phyloP scores from a whole-genome alignment of 257 asterid species.

The Fraxinus anomala region DNA sequence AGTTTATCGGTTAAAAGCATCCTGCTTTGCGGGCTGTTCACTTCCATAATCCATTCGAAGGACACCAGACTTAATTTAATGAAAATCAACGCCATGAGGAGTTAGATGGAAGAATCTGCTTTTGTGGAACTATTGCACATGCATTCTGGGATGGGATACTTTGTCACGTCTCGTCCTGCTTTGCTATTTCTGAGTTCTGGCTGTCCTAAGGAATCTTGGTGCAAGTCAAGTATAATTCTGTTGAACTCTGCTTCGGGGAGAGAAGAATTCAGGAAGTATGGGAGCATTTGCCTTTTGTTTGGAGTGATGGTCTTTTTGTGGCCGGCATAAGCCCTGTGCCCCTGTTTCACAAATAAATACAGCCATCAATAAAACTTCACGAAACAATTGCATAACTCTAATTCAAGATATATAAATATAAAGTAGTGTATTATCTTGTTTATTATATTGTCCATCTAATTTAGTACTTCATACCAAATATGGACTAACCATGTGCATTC shows the following conservation, averaged over 20 bases:
- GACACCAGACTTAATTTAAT: neutral
- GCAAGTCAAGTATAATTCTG: constrained; percentile 58
- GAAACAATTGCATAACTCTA: too few relatives aligned
- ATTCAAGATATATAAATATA: too few relatives aligned
- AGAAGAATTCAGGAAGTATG: constrained; percentile 66
- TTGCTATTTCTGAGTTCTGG: constrained; percentile 67
- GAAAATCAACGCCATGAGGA: neutral
- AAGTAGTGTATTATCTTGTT: neutral
- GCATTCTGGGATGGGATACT: constrained; percentile 85
- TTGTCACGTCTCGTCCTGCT: constrained; percentile 75
- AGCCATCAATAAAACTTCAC: neutral
- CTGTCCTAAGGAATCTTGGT: constrained; percentile 78
- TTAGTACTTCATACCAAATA: too few relatives aligned
- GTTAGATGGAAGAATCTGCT: constrained; percentile 27
- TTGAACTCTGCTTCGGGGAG: constrained; percentile 66
- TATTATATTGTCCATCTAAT: neutral
- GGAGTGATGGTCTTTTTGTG: constrained; percentile 94
- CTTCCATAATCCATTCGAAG: constrained; percentile 8
- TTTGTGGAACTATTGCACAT: constrained; percentile 65
- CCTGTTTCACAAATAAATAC: constrained; percentile 46
- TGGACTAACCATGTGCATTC: too few relatives aligned
- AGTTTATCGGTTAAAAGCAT: neutral
- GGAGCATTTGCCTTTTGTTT: constrained; percentile 88
- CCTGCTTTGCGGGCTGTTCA: neutral
- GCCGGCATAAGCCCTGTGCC: constrained; percentile 89